Conservation (phyloP, 257 asterid species). For the Solanum rostratum region DNA sequence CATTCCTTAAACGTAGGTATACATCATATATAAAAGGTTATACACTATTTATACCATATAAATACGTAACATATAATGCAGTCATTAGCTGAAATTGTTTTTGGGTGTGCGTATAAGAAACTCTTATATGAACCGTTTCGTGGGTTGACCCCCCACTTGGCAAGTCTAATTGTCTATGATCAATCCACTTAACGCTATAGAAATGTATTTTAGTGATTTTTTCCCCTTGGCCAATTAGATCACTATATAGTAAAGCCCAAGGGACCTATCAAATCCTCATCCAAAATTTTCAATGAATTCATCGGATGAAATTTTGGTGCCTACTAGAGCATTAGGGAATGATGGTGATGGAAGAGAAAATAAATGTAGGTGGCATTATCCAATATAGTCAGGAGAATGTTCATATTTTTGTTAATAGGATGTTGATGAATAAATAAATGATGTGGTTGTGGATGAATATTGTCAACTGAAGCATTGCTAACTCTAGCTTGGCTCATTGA, state of each 20-base stretch:
- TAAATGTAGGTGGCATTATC: not conserved
- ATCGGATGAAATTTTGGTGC: not conserved
- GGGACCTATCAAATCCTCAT: not conserved
- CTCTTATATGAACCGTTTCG: not conserved
- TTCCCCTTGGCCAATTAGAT: not conserved
- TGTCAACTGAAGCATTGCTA: not conserved
- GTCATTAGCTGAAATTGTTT: not conserved
- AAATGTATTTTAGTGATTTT: not conserved
- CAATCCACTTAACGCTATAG: not conserved
- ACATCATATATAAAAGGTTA: not conserved
- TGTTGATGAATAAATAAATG: not conserved
- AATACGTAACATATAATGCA: not conserved
- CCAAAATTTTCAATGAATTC: not conserved
- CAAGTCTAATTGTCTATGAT: not conserved
- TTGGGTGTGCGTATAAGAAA: not conserved
- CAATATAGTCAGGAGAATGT: not conserved
- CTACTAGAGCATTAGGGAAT: not conserved
- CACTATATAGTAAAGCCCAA: not conserved
- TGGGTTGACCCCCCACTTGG: not conserved
- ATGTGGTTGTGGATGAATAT: not conserved
- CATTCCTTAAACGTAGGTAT: too few species aligned
- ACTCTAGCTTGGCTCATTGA: not conserved
- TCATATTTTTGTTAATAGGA: not conserved
- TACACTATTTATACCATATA: not conserved
- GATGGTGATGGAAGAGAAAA: not conserved